These are phyloP conservation scores for Phialocephala sp. DNA, from an alignment of 2,329 filamentous ascomycete species.

Conservation along the genomic window DNA sequence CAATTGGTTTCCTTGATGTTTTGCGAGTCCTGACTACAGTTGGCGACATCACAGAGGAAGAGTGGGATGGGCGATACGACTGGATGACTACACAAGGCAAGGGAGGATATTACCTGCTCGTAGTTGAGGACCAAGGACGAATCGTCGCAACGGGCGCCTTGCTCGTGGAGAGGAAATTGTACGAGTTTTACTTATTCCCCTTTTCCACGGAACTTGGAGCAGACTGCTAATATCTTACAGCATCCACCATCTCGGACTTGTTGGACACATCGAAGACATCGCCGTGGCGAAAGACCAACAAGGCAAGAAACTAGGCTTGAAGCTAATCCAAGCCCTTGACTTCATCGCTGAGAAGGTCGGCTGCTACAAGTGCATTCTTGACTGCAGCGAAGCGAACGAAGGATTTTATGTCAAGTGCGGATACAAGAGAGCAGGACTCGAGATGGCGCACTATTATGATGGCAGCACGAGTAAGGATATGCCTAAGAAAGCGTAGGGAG, in stretches of 20 bases:
- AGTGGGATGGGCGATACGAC: slow-evolving; percentile 81
- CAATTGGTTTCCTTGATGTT: slow-evolving; percentile 85
- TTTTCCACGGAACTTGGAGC: background rate
- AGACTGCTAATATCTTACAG: slow-evolving; percentile 47
- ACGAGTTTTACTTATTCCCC: slow-evolving; percentile 46
- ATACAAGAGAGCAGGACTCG: slow-evolving; percentile 86
- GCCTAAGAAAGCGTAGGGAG: slow-evolving; percentile 12
- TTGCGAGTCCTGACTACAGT: slow-evolving; percentile 91
- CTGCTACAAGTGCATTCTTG: slow-evolving; percentile 96
- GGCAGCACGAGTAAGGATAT: slow-evolving; percentile 24
- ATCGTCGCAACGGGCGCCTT: slow-evolving; percentile 92
- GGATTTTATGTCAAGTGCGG: slow-evolving; percentile 99
- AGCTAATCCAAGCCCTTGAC: slow-evolving; percentile 93
- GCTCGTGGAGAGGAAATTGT: slow-evolving; percentile 95
- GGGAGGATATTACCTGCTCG: slow-evolving; percentile 81
- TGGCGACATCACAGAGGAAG: slow-evolving; percentile 78
- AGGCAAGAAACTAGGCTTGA: slow-evolving; percentile 92
- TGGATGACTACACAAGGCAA: slow-evolving; percentile 73
- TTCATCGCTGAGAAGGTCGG: slow-evolving; percentile 85
- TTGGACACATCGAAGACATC: slow-evolving; percentile 98
- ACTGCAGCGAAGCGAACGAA: slow-evolving; percentile 95
- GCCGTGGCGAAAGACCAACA: slow-evolving; percentile 94
- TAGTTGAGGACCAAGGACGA: slow-evolving; percentile 70
- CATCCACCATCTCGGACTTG: slow-evolving; percentile 80
- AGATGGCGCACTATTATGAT: slow-evolving; percentile 94